Base-by-base conservation (phyloP, 108 stramenopile genomes). In the Aurantiochytrium sp. region DNA sequence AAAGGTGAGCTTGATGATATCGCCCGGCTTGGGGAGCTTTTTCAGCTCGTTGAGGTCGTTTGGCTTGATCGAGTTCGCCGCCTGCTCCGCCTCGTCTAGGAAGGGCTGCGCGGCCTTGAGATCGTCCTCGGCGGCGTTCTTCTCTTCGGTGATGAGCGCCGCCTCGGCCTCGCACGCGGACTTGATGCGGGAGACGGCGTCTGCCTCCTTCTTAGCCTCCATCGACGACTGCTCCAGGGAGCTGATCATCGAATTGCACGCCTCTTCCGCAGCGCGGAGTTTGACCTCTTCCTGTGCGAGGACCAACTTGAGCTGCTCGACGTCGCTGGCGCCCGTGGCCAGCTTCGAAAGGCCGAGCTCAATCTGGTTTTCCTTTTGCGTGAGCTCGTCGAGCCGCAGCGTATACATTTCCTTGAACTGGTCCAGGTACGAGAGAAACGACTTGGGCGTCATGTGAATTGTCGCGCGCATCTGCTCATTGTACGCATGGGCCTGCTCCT, bases 371-470 rank as follows among this genome's bases (percentile, higher is more conserved):
- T 90, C 90, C 88, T 93, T 93, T 52, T 55, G 24, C 52, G 87
- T 87, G n/a, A 93, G 30, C 55, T 92, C 89, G n/a, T 55, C 55
- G 21, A 88, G 59, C 86, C 91, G 90, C 4, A 1, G 10, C n/a
- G 54, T 37, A 68, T 91, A 93, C 87, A 91, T 68, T 5, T 45
- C 86, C 55, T 86, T 37, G 90, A 93, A 94, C 8, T 88, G 55
- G 4, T 65, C 68, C 15, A 94, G 42, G 50, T 93, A 94, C 22
- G 88, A 65, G 19, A 94, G 65, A 69, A 90, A 93, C 6, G 91
- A 92, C 68, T 92, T 92, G 15, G 94, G 94, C 68, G 94, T 94
- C 90, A 93, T 93, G 81, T 93, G 93, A 3, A 94, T 92, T 36
- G 85, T 68, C n/a, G 91, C 87, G 19, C 93, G 87, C 92, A 93